phyloP scores from a whole-genome alignment of 441 rosid species.

The Dalechampia spathulata region DNA sequence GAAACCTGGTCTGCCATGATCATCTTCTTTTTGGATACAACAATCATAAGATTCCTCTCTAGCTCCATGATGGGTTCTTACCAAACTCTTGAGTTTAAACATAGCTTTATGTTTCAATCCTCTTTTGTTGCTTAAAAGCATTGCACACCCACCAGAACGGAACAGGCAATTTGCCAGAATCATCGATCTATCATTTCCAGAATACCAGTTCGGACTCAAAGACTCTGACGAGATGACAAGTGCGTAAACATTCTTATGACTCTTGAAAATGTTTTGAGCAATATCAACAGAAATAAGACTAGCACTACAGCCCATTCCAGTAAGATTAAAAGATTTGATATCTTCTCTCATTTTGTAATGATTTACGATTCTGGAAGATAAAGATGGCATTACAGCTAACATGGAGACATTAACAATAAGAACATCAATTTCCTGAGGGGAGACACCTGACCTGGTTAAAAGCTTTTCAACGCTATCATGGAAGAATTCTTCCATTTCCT shows the following conservation, averaged over 20 bases:
- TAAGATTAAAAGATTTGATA: slow-evolving; percentile 55
- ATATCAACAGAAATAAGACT: slow-evolving; percentile 67
- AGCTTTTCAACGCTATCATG: slow-evolving; percentile 47
- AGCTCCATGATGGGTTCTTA: slow-evolving; percentile 81
- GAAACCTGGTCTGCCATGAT: slow-evolving; percentile 54
- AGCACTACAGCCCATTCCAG: slow-evolving; percentile 98
- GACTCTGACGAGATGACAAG: slow-evolving; percentile 73
- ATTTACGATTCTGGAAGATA: slow-evolving; percentile 55
- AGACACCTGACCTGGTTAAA: slow-evolving; percentile 47
- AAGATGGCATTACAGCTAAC: slow-evolving; percentile 53
- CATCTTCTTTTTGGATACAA: slow-evolving; percentile 69
- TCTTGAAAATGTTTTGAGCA: slow-evolving; percentile 51
- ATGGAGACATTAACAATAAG: slow-evolving; percentile 81
- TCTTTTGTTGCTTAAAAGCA: slow-evolving; percentile 70
- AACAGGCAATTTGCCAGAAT: slow-evolving; percentile 80
- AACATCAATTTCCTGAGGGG: slow-evolving; percentile 56
- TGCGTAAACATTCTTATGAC: slow-evolving; percentile 38
- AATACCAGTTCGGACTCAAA: slow-evolving; percentile 75
- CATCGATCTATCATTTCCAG: slow-evolving; percentile 79
- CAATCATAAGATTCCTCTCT: slow-evolving; percentile 65
- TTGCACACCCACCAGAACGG: slow-evolving; percentile 70
- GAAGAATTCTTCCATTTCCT: slow-evolving; percentile 79
- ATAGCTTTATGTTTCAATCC: slow-evolving; percentile 37
- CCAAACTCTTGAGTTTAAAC: slow-evolving; percentile 65
- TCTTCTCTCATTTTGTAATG: slow-evolving; percentile 73